phyloP scores from a whole-genome alignment of 2,329 filamentous ascomycete species.

The Pseudogymnoascus sp. region DNA sequence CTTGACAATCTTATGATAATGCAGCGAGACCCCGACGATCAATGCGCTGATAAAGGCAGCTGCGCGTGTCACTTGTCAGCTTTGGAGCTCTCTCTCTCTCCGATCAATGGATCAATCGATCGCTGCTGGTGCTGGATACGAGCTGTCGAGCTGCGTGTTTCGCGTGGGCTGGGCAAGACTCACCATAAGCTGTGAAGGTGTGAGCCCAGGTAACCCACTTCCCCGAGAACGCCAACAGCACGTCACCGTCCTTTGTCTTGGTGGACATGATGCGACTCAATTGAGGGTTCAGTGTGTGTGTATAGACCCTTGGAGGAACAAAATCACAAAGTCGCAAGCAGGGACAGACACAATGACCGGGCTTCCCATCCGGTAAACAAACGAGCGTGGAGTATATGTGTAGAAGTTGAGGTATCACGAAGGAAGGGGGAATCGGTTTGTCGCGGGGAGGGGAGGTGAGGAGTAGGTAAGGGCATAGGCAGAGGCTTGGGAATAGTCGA shows the following conservation, averaged over 20 bases:
- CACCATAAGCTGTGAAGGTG: constrained; percentile 74
- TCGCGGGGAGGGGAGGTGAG: neutral
- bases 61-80: constrained; percentile 26
- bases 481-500: neutral
- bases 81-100: neutral
- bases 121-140: neutral
- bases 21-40: constrained; percentile 68
- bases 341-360: neutral
- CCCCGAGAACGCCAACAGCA: constrained; percentile 63
- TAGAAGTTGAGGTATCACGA: neutral
- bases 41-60: constrained; percentile 83
- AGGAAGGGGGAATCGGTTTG: neutral
- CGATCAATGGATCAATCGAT: neutral
- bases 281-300: neutral
- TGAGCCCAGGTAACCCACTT: constrained; percentile 88
- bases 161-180: constrained; percentile 24
- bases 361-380: neutral
- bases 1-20: constrained; percentile 95
- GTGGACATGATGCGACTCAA: constrained; percentile 31
- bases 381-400: neutral
- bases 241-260: constrained; percentile 55
- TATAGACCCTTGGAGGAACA: neutral
- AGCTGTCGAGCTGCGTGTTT: neutral
- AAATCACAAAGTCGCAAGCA: neutral
- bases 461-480: neutral